These are phyloP conservation scores for Tetragonia tetragonoides DNA, from an alignment of 148 eudicot genomes.

Conservation along the genomic window DNA sequence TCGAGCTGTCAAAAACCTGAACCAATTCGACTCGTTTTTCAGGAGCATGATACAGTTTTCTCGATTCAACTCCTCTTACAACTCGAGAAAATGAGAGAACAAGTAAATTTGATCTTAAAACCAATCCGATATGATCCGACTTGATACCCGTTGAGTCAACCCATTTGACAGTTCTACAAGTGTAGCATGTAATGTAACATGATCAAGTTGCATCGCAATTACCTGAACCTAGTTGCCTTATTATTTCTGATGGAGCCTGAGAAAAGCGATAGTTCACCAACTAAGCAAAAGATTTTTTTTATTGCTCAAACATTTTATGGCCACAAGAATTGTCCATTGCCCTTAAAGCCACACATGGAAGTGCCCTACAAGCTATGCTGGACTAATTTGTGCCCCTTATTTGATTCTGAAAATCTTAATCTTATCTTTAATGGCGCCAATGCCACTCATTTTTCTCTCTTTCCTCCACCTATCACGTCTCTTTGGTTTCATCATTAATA, in stretches of 20 bases:
- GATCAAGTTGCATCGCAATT: too few species aligned
- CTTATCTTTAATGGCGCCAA: conserved; percentile 8
- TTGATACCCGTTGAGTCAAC: too few species aligned
- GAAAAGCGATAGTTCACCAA: too few species aligned
- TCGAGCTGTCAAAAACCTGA: too few species aligned
- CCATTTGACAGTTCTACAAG: too few species aligned
- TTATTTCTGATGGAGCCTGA: not conserved
- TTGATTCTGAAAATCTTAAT: conserved; percentile 22
- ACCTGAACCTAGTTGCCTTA: not conserved
- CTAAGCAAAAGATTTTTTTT: not conserved
- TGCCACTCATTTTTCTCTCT: not conserved
- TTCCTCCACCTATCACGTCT: conserved; percentile 4
- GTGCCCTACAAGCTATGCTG: conserved; percentile 27
- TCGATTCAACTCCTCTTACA: too few species aligned
- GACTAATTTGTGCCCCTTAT: conserved; percentile 23
- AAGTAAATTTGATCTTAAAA: too few species aligned
- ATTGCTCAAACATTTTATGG: not conserved
- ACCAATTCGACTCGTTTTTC: too few species aligned
- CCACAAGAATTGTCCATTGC: conserved; percentile 19
- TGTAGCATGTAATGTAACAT: too few species aligned
- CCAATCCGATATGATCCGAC: too few species aligned
- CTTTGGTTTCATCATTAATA: conserved; percentile 11
- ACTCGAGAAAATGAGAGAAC: too few species aligned
- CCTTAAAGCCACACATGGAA: conserved; percentile 11
- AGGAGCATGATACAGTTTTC: too few species aligned